Percentiles rank a stretch among this genome's conserved stretches.
Conservation (phyloP, 2,329 filamentous ascomycete species). For the Bipolaris oryzae region DNA sequence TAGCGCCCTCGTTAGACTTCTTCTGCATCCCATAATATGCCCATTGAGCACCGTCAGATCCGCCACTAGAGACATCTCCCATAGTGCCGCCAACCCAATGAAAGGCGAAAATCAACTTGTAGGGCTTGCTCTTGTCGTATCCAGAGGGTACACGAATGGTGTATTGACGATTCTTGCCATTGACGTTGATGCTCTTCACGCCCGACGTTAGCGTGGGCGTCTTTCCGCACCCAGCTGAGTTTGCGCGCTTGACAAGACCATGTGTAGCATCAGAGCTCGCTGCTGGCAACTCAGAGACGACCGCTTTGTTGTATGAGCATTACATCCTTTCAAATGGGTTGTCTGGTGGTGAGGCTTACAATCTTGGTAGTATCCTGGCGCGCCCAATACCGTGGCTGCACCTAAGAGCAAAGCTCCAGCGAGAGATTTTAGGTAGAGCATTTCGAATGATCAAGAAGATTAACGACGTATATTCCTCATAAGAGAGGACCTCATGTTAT, state of each 20-base stretch:
- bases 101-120: constrained; percentile 52
- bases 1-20: constrained; percentile 45
- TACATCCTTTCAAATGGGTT: neutral
- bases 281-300: neutral
- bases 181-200: constrained; percentile 39
- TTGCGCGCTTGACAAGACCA: constrained; percentile 15
- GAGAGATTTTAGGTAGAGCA: constrained; percentile 12
- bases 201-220: constrained; percentile 13
- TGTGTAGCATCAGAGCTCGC: constrained; percentile 1
- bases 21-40: constrained; percentile 51
- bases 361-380: constrained; percentile 13
- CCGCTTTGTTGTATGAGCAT: neutral
- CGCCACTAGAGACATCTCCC: constrained; percentile 41
- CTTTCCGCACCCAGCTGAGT: constrained; percentile 22
- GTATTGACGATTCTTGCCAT: constrained; percentile 50
- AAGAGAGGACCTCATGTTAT: neutral
- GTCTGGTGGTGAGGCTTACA: constrained; percentile 4
- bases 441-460: too few relatives aligned
- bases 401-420: constrained; percentile 14
- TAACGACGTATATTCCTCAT: too few relatives aligned
- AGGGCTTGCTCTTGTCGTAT: constrained; percentile 49
- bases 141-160: constrained; percentile 48
- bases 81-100: constrained; percentile 53
- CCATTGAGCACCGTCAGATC: constrained; percentile 10
- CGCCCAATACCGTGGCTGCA: constrained; percentile 13